A percentile compares a stretch with the other conserved stretches of the same genome.
Evolutionary conservation across 2,329 filamentous ascomycete species (phyloP).

Genomic region (Hymenoscyphus repandus): DNA sequence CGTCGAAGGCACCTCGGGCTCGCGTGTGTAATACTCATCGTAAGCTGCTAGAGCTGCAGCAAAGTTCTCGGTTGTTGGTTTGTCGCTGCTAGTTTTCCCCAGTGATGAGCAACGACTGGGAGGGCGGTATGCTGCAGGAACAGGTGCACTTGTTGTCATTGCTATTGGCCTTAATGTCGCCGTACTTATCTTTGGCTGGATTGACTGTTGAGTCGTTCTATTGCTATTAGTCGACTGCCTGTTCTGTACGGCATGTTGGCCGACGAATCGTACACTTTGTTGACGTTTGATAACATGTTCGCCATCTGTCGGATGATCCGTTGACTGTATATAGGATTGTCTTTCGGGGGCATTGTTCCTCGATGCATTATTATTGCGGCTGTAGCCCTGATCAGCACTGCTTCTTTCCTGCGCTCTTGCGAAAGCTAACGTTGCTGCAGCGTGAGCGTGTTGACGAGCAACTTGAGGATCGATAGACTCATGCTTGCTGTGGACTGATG

Average conservation of each 20-base stretch:
- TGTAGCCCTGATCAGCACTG: slow-evolving; percentile 34
- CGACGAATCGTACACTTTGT: slow-evolving; percentile 50
- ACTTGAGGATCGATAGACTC: slow-evolving; percentile 44
- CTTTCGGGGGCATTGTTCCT: slow-evolving; percentile 13
- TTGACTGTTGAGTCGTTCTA: slow-evolving; percentile 15
- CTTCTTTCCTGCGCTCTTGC: slow-evolving; percentile 42
- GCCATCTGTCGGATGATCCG: slow-evolving; percentile 19
- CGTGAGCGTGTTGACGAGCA: slow-evolving; percentile 54
- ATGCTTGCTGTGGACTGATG: slow-evolving; percentile 42
- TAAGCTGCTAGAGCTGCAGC: slow-evolving; percentile 34
- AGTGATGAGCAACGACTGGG: slow-evolving; percentile 30
- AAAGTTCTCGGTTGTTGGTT: slow-evolving; percentile 29
- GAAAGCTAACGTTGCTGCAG: slow-evolving; percentile 58
- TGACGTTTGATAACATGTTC: slow-evolving; percentile 35
- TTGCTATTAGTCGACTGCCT: slow-evolving; percentile 19
- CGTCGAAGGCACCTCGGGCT: slow-evolving; percentile 43
- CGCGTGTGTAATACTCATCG: slow-evolving; percentile 41
- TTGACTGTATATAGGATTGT: slow-evolving; percentile 15
- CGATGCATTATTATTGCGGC: slow-evolving; percentile 18
- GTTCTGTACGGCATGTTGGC: slow-evolving; percentile 24
- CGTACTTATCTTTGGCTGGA: slow-evolving; percentile 16
- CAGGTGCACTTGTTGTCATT: slow-evolving; percentile 25
- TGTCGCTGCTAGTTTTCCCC: slow-evolving; percentile 9
- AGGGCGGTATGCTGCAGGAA: slow-evolving; percentile 27
- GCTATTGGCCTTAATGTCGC: slow-evolving; percentile 22